Base-by-base conservation (phyloP, 805 yeast species). In the Cyberlindnera maritima region DNA sequence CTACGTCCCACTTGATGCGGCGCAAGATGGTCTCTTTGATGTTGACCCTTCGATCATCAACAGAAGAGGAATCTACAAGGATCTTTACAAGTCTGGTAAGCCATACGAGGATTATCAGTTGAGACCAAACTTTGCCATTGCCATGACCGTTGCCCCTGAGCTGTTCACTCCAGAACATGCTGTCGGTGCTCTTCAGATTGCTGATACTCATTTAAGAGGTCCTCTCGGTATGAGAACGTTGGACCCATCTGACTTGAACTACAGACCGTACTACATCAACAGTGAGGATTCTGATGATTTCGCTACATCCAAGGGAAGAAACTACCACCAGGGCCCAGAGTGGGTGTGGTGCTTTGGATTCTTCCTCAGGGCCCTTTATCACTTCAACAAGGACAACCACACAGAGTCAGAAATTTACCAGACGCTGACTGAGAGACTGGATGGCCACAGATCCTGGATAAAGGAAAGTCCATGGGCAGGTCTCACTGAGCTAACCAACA, bases 321-420 rank as follows among this genome's bases (percentile, higher is more conserved):
- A 94, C 68, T 92, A 92, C 64, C 99, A 92, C 66, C 98, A 92
- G 68, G 99, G 99, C 2, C 99, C 99, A 2, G 99, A 94, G 63
- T 92, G 99, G 99, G 86, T 88, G 29, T 92, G 97, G 97, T 78
- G 82, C 48, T 74, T 76, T 21, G 99, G 99, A 3, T 90, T 81
- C 65, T 92, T 89, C 62, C 67, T 94, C 55, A 77, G 97, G 53
- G 96, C 98, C 0, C 81, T 74, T 58, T 69, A 79, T 33, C 64
- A 69, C 39, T 80, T 85, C 61, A 80, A 82, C 56, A 59, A 63
- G 48, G 59, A 58, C 1, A 52, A 53, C 36, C 53, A 57, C 11
- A 55, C 64, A 28, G 79, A 83, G 5, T 68, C 74, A 3, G 77
- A 75, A 41, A 63, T 85, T 19, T 76, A 78, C 56, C 83, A 81